Evolutionary conservation across 108 stramenopile species (phyloP).

Genomic region (Aurantiochytrium sp.): DNA sequence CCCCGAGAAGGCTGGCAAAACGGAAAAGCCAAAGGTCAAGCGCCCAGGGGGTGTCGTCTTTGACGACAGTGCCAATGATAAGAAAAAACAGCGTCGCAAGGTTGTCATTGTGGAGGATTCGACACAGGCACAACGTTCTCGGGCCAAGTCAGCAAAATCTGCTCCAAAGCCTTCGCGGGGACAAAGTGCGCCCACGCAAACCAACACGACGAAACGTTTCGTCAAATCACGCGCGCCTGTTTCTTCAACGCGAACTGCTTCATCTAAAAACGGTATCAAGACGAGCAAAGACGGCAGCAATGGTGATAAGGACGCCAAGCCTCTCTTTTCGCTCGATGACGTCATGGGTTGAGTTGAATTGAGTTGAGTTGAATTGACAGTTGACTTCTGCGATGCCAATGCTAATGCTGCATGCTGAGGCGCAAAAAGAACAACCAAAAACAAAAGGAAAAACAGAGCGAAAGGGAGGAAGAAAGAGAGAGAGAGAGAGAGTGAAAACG

Average conservation of each 20-base stretch:
- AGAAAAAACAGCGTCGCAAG: not conserved
- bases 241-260: not conserved
- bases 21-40: not conserved
- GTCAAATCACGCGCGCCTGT: not conserved
- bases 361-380: too few relatives aligned
- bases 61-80: not conserved
- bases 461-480: too few relatives aligned
- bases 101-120: not conserved
- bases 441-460: too few relatives aligned
- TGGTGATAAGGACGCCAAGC: not conserved
- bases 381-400: too few relatives aligned
- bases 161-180: not conserved
- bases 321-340: not conserved
- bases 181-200: not conserved
- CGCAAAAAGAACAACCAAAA: too few relatives aligned
- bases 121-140: not conserved
- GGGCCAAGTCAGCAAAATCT: not conserved
- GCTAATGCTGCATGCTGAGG: too few relatives aligned
- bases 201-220: not conserved
- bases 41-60: not conserved
- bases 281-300: not conserved
- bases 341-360: not conserved
- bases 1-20: not conserved
- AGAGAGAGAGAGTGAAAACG: too few relatives aligned
- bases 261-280: not conserved